phyloP scores from a whole-genome alignment of 768 basidiomycete genomes.

The Mycena rebaudengoi region DNA sequence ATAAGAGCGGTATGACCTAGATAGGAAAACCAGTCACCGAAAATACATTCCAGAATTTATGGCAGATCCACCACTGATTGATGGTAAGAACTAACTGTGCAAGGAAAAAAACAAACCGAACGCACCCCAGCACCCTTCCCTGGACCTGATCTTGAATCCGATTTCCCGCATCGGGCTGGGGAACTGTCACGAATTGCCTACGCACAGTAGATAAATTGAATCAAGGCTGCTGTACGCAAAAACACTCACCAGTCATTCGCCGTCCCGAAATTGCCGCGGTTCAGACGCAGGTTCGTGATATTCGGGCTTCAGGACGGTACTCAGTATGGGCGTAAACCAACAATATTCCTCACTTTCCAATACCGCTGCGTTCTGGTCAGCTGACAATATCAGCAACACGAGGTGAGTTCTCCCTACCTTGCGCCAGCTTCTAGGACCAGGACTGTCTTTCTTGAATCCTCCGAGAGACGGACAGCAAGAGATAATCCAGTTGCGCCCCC shows the following conservation, averaged over 20 bases:
- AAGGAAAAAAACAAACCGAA: no score
- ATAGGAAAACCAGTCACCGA: neutral
- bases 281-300: slow-evolving; percentile 19
- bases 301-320: neutral
- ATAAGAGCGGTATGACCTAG: neutral
- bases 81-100: no score
- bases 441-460: slow-evolving; percentile 4
- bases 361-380: neutral
- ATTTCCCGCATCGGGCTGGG: slow-evolving; percentile 7
- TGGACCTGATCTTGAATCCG: slow-evolving; percentile 11
- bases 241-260: slow-evolving; percentile 9
- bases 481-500: slow-evolving; percentile 14
- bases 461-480: slow-evolving; percentile 11
- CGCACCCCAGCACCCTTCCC: slow-evolving; percentile 12
- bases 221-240: neutral
- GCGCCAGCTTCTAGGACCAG: slow-evolving; percentile 8
- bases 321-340: no score
- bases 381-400: neutral
- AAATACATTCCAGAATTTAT: slow-evolving; percentile 22
- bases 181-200: slow-evolving; percentile 19
- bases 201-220: neutral
- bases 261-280: slow-evolving; percentile 12
- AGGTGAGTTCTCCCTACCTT: no score
- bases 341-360: slow-evolving; percentile 4
- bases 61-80: slow-evolving; percentile 2